Percentiles rank a stretch among this genome's conserved stretches.
These are phyloP conservation scores for Venturia carpophila DNA, from an alignment of 2,329 filamentous ascomycete genomes.

Conservation along the genomic window DNA sequence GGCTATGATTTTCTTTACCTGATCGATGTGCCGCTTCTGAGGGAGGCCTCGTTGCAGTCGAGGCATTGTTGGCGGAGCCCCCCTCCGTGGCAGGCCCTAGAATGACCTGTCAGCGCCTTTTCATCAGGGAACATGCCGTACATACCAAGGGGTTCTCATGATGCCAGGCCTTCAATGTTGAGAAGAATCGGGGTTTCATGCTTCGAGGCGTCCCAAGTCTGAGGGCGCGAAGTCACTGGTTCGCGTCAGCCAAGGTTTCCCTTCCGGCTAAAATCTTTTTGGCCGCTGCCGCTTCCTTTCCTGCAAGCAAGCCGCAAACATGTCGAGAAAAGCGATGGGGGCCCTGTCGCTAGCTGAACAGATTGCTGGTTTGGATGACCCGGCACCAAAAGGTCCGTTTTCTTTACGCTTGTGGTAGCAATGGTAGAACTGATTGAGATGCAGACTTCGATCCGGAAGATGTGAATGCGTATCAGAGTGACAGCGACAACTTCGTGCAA, in stretches of 20 bases:
- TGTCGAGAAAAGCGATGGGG: slow-evolving; percentile 1
- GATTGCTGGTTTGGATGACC: slow-evolving; percentile 55
- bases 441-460: slow-evolving; percentile 77
- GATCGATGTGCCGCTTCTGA: slow-evolving; percentile 67
- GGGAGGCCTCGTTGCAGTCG: slow-evolving; percentile 76
- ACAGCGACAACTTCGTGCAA: slow-evolving; percentile 47
- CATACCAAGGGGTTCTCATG: slow-evolving; percentile 85
- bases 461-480: slow-evolving; percentile 47
- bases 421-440: background rate
- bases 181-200: slow-evolving; percentile 46
- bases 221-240: background rate
- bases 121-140: background rate
- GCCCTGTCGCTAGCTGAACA: slow-evolving; percentile 46
- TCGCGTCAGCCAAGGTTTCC: background rate
- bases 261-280: background rate
- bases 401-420: background rate
- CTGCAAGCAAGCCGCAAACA: background rate
- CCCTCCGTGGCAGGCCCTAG: slow-evolving; percentile 77
- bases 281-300: background rate
- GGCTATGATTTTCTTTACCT: slow-evolving; percentile 89
- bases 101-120: background rate
- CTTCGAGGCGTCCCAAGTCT: slow-evolving; percentile 13
- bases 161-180: slow-evolving; percentile 40
- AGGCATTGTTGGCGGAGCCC: slow-evolving; percentile 55
- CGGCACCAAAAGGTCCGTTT: slow-evolving; percentile 29